Evolutionary conservation across 202 grass and related monocot genomes (phyloP), one percentile per base, ranked within the genome.

Genomic region (Setaria viridis): DNA sequence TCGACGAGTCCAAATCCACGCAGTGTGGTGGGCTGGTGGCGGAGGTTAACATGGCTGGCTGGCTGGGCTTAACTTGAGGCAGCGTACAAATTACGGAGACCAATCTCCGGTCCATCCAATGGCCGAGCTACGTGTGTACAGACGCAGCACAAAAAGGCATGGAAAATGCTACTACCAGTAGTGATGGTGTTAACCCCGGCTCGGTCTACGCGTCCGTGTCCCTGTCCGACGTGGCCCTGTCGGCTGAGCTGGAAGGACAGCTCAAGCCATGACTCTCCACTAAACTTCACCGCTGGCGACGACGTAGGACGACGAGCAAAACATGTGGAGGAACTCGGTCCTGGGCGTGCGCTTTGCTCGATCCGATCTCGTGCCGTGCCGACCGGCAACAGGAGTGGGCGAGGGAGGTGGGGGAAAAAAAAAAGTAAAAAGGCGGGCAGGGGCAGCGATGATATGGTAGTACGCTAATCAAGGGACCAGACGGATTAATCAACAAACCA

Each of bases 151-250:
- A 41, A 41, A 41, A 41, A 5, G 39, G 6, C 39, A 6, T 41
- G 39, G 39, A 41, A 41, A 41, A 41, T 41, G 6, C 39, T 41
- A 41, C 39, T 41, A 41, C 39, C 39, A 41, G 39, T 41, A 41
- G 39, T 41, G 39, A 3, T 35, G 3, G 34, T 41, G 4, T 5
- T 41, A 41, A 41, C 39, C 39, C 39, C 39, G 5, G 39, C 39
- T 41, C 39, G 39, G 37, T 41, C 53, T 11, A 41, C 74, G 55
- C 60, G 74, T 45, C 17, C 49, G 72, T 1, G 79, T 45, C 67
- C 29, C 55, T n/a, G 34, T 72, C 80, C 15, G 42, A 82, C 80
- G 80, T 82, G 80, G 80, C 55, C 4, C 68, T 62, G 15, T 73
- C 80, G 46, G 80, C 25, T 11, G 67, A 82, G 80, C 67, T 72